phyloP scores from a whole-genome alignment of 768 basidiomycete genomes.

The Glaciozyma antarctica region DNA sequence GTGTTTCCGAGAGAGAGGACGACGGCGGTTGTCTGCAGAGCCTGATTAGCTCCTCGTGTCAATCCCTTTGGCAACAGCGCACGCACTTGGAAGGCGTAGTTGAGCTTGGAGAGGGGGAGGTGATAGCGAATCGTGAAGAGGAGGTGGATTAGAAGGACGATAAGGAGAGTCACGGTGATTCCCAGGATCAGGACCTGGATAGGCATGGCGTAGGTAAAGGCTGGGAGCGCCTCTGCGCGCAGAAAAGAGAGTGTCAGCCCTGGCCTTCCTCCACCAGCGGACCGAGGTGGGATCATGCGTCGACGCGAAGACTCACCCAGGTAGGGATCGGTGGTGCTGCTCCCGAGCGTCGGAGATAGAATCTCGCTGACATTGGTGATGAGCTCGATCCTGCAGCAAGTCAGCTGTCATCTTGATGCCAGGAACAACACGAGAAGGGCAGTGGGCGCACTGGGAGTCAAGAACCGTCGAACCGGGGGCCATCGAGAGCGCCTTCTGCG shows the following conservation, averaged over 20 bases:
- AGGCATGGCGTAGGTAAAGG: conserved; percentile 77
- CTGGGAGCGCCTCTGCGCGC: conserved; percentile 49
- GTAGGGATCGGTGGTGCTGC: no score
- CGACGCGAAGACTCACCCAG: no score
- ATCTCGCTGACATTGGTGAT: no score
- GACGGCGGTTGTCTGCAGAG: conserved; percentile 51
- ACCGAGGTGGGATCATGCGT: no score
- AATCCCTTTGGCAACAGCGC: background rate
- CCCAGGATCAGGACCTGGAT: conserved; percentile 81
- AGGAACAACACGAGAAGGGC: no score
- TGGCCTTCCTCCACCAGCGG: no score
- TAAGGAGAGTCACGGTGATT: conserved; percentile 70
- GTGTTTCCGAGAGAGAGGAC: conserved; percentile 66
- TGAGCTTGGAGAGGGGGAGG: conserved; percentile 82
- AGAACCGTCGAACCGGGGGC: no score
- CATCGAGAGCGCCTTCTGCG: no score
- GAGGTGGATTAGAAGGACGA: conserved; percentile 80
- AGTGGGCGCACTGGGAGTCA: no score
- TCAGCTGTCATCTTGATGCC: no score
- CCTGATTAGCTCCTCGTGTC: background rate
- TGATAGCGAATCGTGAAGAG: conserved; percentile 94
- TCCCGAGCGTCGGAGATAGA: no score
- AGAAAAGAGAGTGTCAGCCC: background rate
- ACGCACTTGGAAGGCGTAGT: conserved; percentile 73
- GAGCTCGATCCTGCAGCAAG: no score